A percentile compares a stretch with the other conserved stretches of the same genome.
Evolutionary conservation across 306 rosid species (phyloP).

Genomic region (Cicer judaicum): DNA sequence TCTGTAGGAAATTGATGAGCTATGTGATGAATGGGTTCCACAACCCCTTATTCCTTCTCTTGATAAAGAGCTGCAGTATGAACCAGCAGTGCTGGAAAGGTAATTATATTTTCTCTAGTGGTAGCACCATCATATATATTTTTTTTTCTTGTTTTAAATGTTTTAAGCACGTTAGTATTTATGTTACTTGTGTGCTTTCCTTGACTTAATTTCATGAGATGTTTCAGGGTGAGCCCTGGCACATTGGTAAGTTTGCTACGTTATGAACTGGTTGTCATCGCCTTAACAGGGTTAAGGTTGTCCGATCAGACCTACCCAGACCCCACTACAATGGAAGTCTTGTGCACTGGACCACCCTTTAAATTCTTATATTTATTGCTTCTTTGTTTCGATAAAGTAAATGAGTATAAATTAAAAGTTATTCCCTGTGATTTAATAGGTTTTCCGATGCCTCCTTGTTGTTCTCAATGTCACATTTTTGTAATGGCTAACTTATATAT

Average conservation of each 20-base stretch:
- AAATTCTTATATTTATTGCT: slow-evolving; percentile 23
- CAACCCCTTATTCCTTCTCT: slow-evolving; percentile 90
- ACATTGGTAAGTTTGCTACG: slow-evolving; percentile 17
- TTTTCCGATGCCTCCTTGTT: slow-evolving; percentile 1
- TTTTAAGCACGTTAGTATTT: slow-evolving; percentile 10
- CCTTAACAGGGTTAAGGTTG: slow-evolving; percentile 12
- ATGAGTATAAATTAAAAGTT: background rate
- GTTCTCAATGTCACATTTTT: slow-evolving; percentile 26
- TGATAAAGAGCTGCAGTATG: slow-evolving; percentile 67
- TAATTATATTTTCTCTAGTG: slow-evolving; percentile 49
- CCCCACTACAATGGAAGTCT: slow-evolving; percentile 6
- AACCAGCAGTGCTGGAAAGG: slow-evolving; percentile 96
- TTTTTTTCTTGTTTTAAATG: slow-evolving; percentile 20
- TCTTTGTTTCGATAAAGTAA: background rate
- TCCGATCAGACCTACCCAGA: background rate
- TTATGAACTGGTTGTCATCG: slow-evolving; percentile 18
- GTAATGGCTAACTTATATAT: background rate
- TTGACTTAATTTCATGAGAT: slow-evolving; percentile 22
- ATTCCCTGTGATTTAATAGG: slow-evolving; percentile 4
- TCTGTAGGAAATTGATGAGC: slow-evolving; percentile 87
- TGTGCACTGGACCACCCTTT: slow-evolving; percentile 9
- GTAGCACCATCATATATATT: background rate
- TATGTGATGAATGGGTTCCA: slow-evolving; percentile 96
- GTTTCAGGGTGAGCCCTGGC: background rate
- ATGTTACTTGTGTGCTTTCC: slow-evolving; percentile 14